Evolutionary conservation across 257 asterid species (phyloP).

Genomic region (Nicotiana attenuata): DNA sequence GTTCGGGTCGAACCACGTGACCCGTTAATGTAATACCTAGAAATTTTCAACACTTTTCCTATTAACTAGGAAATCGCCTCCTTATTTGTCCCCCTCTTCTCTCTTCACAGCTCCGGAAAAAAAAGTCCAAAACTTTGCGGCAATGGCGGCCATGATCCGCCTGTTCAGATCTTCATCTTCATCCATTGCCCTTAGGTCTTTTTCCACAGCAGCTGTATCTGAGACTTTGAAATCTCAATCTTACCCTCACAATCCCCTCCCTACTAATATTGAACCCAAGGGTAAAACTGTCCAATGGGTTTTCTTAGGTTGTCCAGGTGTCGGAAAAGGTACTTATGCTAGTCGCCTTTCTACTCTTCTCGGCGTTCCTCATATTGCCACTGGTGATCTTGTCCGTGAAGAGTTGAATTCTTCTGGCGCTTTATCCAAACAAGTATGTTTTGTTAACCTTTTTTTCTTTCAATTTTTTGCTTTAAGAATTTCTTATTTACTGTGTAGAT

Average conservation of each 20-base stretch:
- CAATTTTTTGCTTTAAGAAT: no score
- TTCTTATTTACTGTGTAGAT: no score
- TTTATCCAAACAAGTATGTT: constrained; percentile 56
- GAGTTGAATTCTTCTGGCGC: constrained; percentile 72
- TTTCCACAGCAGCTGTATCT: constrained; percentile 45
- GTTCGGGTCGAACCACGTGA: neutral
- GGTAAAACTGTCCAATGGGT: constrained; percentile 80
- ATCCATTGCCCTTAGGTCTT: constrained; percentile 29
- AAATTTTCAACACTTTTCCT: neutral
- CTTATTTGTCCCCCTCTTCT: constrained; percentile 1
- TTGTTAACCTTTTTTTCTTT: no score
- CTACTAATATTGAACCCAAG: constrained; percentile 48
- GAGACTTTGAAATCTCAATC: constrained; percentile 34
- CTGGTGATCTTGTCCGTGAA: constrained; percentile 98
- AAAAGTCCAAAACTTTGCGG: neutral
- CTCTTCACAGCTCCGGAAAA: neutral
- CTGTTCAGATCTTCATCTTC: constrained; percentile 51
- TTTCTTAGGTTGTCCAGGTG: constrained; percentile 94
- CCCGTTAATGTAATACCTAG: constrained; percentile 14
- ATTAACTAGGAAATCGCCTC: constrained; percentile 10
- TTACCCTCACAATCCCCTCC: constrained; percentile 8
- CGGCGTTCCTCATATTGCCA: constrained; percentile 94
- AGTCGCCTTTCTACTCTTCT: constrained; percentile 81
- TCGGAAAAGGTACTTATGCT: constrained; percentile 95
- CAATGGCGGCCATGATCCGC: constrained; percentile 89